Conservation (phyloP, 495 filamentous ascomycete species). For the Penicillium manginii region DNA sequence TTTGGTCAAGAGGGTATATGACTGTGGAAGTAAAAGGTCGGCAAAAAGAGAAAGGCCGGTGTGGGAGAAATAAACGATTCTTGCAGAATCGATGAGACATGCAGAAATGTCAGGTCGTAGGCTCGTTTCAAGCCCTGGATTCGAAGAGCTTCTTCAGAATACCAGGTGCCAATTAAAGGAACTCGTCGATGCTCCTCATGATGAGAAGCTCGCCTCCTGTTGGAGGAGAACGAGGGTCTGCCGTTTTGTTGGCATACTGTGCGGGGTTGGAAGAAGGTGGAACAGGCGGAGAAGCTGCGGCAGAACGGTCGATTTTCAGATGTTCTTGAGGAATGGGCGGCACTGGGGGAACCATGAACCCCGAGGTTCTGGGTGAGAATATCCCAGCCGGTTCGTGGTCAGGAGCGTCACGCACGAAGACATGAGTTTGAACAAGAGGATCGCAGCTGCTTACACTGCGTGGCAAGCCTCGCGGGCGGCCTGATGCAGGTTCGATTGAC, state of each 20-base stretch:
- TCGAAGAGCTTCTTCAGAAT: slow-evolving; percentile 3
- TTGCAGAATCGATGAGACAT: slow-evolving; percentile 26
- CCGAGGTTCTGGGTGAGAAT: slow-evolving; percentile 55
- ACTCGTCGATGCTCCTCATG: slow-evolving; percentile 58
- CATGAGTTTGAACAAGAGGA: slow-evolving; percentile 37
- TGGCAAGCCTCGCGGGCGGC: slow-evolving; percentile 22
- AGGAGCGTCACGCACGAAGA: slow-evolving; percentile 44
- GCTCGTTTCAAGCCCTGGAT: slow-evolving; percentile 35
- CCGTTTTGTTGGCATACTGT: slow-evolving; percentile 35
- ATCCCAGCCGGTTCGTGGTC: slow-evolving; percentile 35
- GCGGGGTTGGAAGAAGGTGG: slow-evolving; percentile 20
- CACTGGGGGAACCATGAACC: slow-evolving; percentile 47
- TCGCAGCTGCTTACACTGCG: slow-evolving; percentile 33
- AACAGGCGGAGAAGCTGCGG: slow-evolving; percentile 21
- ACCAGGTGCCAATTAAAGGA: slow-evolving; percentile 40
- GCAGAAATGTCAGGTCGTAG: slow-evolving; percentile 35
- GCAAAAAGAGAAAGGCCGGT: slow-evolving; percentile 10
- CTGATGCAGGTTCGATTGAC: slow-evolving; percentile 28
- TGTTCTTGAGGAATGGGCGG: slow-evolving; percentile 32
- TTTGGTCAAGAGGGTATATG: slow-evolving; percentile 30
- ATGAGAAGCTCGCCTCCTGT: slow-evolving; percentile 51
- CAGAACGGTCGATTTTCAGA: slow-evolving; percentile 39
- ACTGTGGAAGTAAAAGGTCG: slow-evolving; percentile 24
- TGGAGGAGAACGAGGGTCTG: slow-evolving; percentile 55
- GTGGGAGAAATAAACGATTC: slow-evolving; percentile 22